Percentiles rank a stretch among this genome's conserved stretches.
These are phyloP conservation scores for Sporobolomyces pararoseus DNA, from an alignment of 768 basidiomycete species.

Conservation along the genomic window DNA sequence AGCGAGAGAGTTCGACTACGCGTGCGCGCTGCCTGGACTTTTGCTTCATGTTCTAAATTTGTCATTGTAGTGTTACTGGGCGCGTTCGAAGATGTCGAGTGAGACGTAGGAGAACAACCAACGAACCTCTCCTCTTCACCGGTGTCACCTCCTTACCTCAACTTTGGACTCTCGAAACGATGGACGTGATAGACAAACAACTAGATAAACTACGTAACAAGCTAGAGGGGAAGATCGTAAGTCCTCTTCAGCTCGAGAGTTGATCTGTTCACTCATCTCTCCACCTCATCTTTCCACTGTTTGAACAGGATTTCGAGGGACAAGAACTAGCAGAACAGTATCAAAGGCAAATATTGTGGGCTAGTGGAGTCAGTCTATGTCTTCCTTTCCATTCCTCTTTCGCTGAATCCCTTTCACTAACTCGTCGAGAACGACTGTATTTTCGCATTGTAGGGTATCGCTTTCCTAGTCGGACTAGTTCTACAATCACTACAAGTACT, in stretches of 20 bases:
- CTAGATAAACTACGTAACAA: neutral
- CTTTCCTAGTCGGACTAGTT: constrained; percentile 19
- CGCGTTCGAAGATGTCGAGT: too few species aligned
- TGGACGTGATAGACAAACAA: neutral
- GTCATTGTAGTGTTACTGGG: too few species aligned
- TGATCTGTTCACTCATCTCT: neutral
- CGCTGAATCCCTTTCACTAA: neutral
- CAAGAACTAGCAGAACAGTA: constrained; percentile 30
- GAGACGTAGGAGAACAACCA: neutral
- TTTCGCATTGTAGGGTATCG: constrained; percentile 23
- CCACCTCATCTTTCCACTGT: neutral
- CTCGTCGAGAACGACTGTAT: neutral
- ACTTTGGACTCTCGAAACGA: neutral
- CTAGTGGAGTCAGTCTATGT: constrained; percentile 2
- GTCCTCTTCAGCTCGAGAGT: neutral
- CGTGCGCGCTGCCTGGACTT: neutral
- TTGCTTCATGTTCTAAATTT: too few species aligned
- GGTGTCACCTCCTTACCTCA: too few species aligned
- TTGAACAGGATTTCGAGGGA: constrained; percentile 29
- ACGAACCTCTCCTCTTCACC: neutral
- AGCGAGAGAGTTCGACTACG: too few species aligned
- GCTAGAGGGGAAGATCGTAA: constrained; percentile 31
- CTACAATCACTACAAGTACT: constrained; percentile 11
- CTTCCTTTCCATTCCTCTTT: neutral
- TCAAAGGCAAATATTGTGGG: constrained; percentile 11